These are phyloP conservation scores for Fraxinus cuspidata DNA, from an alignment of 257 asterid genomes.

Conservation along the genomic window DNA sequence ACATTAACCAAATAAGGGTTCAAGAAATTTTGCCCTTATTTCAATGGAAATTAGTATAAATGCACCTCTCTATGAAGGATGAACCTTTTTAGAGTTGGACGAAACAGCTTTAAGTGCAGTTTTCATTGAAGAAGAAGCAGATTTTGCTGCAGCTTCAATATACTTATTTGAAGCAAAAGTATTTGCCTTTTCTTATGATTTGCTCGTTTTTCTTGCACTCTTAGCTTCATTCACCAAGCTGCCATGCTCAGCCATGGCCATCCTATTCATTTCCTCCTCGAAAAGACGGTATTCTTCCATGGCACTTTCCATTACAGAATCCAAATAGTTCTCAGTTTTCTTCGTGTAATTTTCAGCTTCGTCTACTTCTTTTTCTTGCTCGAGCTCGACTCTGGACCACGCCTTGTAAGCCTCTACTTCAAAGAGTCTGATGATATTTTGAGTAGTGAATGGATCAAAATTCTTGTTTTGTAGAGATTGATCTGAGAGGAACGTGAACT, in stretches of 20 bases:
- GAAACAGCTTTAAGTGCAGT: constrained; percentile 48
- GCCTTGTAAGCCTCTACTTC: constrained; percentile 86
- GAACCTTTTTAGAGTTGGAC: constrained; percentile 50
- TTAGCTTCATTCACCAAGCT: constrained; percentile 54
- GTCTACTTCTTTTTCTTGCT: constrained; percentile 39
- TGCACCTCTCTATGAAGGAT: constrained; percentile 55
- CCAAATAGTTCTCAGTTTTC: constrained; percentile 65
- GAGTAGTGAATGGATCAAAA: constrained; percentile 74
- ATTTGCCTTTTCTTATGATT: constrained; percentile 60
- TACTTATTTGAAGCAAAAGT: constrained; percentile 66
- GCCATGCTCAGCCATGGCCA: constrained; percentile 45
- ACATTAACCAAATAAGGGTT: not conserved
- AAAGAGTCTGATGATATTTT: constrained; percentile 73
- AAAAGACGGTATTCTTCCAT: constrained; percentile 76
- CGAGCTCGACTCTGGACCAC: constrained; percentile 83
- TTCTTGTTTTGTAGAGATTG: constrained; percentile 65
- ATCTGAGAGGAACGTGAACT: constrained; percentile 65
- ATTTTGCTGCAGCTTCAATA: constrained; percentile 73
- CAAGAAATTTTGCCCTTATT: not conserved
- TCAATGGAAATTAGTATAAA: not conserved
- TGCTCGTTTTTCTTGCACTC: constrained; percentile 59
- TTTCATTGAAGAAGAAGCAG: constrained; percentile 80
- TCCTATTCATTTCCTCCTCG: constrained; percentile 74
- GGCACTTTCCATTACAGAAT: constrained; percentile 83
- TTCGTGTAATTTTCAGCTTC: constrained; percentile 37